Evolutionary conservation across 192 early-diverging fungal genomes (phyloP).

Genomic region (Helicostylum pulchrum): DNA sequence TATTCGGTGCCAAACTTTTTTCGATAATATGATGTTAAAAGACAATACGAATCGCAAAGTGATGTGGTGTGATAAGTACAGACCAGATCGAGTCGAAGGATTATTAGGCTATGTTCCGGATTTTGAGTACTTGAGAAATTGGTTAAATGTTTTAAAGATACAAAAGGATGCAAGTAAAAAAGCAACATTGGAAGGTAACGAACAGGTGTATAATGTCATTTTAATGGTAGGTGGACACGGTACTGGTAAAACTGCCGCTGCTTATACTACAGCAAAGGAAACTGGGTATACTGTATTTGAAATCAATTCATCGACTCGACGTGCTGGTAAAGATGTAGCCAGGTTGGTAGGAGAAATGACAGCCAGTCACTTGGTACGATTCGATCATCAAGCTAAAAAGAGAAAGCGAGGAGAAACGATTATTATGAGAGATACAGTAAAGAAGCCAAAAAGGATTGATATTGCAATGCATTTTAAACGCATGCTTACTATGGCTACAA

Average conservation of each 20-base stretch:
- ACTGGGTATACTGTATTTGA: constrained; percentile 76
- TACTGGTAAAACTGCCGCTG: constrained; percentile 68
- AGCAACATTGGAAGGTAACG: background rate
- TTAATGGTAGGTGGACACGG: constrained; percentile 68
- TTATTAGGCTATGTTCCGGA: constrained; percentile 14
- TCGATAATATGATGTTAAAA: background rate
- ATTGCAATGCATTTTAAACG: constrained; percentile 4
- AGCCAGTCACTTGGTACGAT: constrained; percentile 66
- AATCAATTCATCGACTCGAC: constrained; percentile 61
- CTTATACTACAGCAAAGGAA: constrained; percentile 70
- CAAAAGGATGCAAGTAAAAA: background rate
- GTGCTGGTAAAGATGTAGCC: constrained; percentile 71
- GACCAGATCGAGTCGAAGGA: constrained; percentile 13
- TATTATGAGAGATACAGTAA: constrained; percentile 6
- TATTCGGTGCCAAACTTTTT: background rate
- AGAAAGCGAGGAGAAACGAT: background rate
- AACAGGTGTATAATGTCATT: constrained; percentile 33
- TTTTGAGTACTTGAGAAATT: constrained; percentile 15
- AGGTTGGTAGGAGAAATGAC: constrained; percentile 66
- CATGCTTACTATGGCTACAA: constrained; percentile 1
- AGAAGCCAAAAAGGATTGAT: background rate
- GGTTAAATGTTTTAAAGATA: constrained; percentile 14
- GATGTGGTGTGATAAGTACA: constrained; percentile 30
- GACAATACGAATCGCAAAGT: background rate
- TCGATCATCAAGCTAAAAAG: constrained; percentile 21